phyloP scores from a whole-genome alignment of 495 filamentous ascomycete genomes.

The Penicillium goetzii region DNA sequence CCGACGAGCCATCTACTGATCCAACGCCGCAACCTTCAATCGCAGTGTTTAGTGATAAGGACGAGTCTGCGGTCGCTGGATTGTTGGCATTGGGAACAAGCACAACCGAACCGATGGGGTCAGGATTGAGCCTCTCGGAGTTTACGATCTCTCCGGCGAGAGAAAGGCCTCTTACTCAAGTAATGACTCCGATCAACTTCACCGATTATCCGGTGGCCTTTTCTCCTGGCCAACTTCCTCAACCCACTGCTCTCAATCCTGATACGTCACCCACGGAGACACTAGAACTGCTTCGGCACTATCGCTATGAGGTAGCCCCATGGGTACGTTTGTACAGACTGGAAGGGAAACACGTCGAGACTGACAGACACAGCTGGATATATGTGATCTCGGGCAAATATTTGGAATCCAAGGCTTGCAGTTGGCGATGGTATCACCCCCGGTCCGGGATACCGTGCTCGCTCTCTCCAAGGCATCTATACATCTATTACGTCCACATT shows the following conservation, averaged over 20 bases:
- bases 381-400: conserved; percentile 37
- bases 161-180: background rate
- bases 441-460: conserved; percentile 30
- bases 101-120: conserved; percentile 11
- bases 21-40: background rate
- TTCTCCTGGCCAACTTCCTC: conserved; percentile 1
- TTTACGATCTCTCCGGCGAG: conserved; percentile 13
- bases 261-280: conserved; percentile 22
- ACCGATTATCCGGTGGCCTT: background rate
- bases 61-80: conserved; percentile 40
- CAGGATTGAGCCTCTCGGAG: conserved; percentile 16
- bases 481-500: conserved; percentile 13
- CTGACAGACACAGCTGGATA: conserved; percentile 32
- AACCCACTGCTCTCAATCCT: background rate
- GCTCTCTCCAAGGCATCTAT: conserved; percentile 32
- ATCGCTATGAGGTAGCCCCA: conserved; percentile 41
- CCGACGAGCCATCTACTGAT: background rate
- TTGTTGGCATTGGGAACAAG: conserved; percentile 39
- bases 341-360: background rate
- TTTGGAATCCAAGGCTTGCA: conserved; percentile 39
- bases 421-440: conserved; percentile 29
- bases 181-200: conserved; percentile 4
- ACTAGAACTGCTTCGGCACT: conserved; percentile 38
- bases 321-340: conserved; percentile 32
- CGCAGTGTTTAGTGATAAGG: conserved; percentile 29